Evolutionary conservation across 1,139 yeast species (phyloP).

Genomic region (Candida albicans): DNA sequence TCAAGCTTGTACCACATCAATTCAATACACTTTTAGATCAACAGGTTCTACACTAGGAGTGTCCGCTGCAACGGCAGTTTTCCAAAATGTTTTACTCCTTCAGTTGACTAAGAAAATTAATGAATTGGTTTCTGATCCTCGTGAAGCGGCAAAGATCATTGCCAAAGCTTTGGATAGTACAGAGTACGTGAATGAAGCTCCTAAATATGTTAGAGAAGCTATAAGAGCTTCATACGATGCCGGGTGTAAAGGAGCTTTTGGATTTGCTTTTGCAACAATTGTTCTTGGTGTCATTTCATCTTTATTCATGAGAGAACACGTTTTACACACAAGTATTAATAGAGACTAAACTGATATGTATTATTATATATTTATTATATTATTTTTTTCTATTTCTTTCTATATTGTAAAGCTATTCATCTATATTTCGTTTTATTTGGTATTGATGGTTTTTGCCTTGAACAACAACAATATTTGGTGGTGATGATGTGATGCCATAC

Average conservation of each 20-base stretch:
- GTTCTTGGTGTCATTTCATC: slow-evolving; percentile 39
- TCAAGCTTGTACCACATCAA: slow-evolving; percentile 75
- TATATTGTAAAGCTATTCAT: neutral
- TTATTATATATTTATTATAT: neutral
- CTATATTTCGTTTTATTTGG: slow-evolving; percentile 23
- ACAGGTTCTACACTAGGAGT: slow-evolving; percentile 76
- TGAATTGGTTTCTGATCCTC: slow-evolving; percentile 26
- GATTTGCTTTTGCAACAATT: slow-evolving; percentile 41
- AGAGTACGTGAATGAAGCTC: slow-evolving; percentile 53
- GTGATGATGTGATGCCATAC: slow-evolving; percentile 18
- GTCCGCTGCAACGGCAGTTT: slow-evolving; percentile 64
- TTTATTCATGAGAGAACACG: slow-evolving; percentile 45
- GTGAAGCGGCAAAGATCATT: slow-evolving; percentile 45
- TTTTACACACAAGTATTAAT: slow-evolving; percentile 37
- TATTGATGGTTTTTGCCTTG: slow-evolving; percentile 47
- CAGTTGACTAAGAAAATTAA: slow-evolving; percentile 22
- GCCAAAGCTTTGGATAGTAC: slow-evolving; percentile 54
- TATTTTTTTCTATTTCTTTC: too few species aligned
- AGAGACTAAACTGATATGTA: slow-evolving; percentile 27
- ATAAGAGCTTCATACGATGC: slow-evolving; percentile 48
- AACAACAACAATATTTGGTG: slow-evolving; percentile 24
- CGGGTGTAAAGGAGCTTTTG: slow-evolving; percentile 55
- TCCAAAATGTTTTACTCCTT: slow-evolving; percentile 39
- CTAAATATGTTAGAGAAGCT: slow-evolving; percentile 45
- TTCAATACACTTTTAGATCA: slow-evolving; percentile 73